These are phyloP conservation scores for Claviceps capensis DNA, from an alignment of 2,329 filamentous ascomycete genomes.

Conservation along the genomic window DNA sequence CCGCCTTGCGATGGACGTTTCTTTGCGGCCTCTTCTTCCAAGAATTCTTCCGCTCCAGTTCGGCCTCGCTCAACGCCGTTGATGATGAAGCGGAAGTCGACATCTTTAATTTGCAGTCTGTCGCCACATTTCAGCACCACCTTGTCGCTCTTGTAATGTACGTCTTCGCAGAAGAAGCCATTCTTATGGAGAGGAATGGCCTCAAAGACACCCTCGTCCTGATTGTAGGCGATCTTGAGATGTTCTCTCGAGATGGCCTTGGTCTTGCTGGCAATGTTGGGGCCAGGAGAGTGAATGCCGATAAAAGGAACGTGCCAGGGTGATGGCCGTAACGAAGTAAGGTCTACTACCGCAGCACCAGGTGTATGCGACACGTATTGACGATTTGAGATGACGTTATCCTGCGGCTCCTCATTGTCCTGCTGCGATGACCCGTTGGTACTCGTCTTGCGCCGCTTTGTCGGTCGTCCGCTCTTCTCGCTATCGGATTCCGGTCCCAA, in stretches of 20 bases:
- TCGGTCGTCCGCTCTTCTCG: conserved; percentile 32
- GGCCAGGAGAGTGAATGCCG: conserved; percentile 57
- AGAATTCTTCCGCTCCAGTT: conserved; percentile 42
- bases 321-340: conserved; percentile 45
- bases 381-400: conserved; percentile 39
- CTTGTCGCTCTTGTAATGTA: conserved; percentile 39
- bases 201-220: conserved; percentile 48
- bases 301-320: conserved; percentile 51
- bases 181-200: conserved; percentile 49
- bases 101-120: conserved; percentile 57
- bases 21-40: conserved; percentile 35
- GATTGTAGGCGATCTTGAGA: conserved; percentile 58
- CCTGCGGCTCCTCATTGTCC: conserved; percentile 28
- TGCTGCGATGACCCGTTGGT: conserved; percentile 28
- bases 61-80: conserved; percentile 46
- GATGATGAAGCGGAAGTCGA: conserved; percentile 54
- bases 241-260: conserved; percentile 64
- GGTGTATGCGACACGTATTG: conserved; percentile 49
- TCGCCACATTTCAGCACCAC: conserved; percentile 50
- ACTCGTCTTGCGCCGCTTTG: conserved; percentile 33
- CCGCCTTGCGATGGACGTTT: conserved; percentile 40
- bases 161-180: conserved; percentile 54
- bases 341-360: conserved; percentile 44
- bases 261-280: conserved; percentile 46
- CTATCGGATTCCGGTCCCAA: conserved; percentile 48